phyloP scores from a whole-genome alignment of 139 green algal genomes.

The Picochlorum sp. region DNA sequence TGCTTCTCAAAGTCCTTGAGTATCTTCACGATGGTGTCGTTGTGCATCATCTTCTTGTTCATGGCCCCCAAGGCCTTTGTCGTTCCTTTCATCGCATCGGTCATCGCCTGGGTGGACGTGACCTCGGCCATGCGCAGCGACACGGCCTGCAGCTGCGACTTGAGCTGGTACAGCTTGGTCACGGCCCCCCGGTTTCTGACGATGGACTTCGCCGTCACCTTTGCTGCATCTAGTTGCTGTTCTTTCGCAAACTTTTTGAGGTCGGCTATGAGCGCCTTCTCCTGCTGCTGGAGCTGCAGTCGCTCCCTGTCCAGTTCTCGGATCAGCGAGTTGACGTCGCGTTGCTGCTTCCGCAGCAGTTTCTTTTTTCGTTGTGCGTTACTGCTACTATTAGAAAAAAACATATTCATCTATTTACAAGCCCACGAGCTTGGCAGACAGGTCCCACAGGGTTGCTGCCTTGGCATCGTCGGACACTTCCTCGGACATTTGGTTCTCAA shows the following conservation, averaged over 20 bases:
- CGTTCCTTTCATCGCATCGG: slow-evolving; percentile 88
- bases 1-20: slow-evolving; percentile 96
- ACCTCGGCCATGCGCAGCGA: slow-evolving; percentile 87
- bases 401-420: slow-evolving; percentile 30
- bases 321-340: slow-evolving; percentile 95
- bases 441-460: slow-evolving; percentile 66
- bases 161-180: slow-evolving; percentile 93
- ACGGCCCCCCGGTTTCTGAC: slow-evolving; percentile 94
- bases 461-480: slow-evolving; percentile 64
- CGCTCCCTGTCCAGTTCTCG: slow-evolving; percentile 87
- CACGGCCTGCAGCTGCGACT: slow-evolving; percentile 94
- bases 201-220: slow-evolving; percentile 97
- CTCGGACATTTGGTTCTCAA: slow-evolving; percentile 32
- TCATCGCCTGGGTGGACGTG: slow-evolving; percentile 97
- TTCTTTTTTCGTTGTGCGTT: slow-evolving; percentile 77
- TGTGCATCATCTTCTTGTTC: slow-evolving; percentile 95
- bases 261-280: slow-evolving; percentile 72
- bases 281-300: slow-evolving; percentile 50
- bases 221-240: slow-evolving; percentile 93
- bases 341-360: slow-evolving; percentile 96
- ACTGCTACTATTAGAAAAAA: background rate
- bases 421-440: slow-evolving; percentile 66
- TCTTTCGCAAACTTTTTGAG: slow-evolving; percentile 98
- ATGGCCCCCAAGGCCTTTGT: slow-evolving; percentile 94
- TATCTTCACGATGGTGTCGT: slow-evolving; percentile 73